Evolutionary conservation across 805 yeast genomes (phyloP).

Genomic region (Lachancea quebecensis): DNA sequence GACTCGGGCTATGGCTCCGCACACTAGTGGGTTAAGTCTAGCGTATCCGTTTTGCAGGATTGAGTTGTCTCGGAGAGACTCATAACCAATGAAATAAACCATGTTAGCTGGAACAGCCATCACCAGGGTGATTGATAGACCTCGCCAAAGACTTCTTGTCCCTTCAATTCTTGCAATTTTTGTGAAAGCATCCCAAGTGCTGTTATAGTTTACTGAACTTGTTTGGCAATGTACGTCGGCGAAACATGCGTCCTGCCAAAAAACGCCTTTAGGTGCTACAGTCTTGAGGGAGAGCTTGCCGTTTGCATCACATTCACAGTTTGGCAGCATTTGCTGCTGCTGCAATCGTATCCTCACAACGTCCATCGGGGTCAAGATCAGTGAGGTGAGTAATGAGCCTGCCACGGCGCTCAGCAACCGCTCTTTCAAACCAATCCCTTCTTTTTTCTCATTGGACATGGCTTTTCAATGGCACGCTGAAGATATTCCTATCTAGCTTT

Average conservation of each 20-base stretch:
- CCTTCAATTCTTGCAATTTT: constrained; percentile 73
- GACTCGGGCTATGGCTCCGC: constrained; percentile 80
- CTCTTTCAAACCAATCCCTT: constrained; percentile 44
- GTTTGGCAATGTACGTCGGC: constrained; percentile 28
- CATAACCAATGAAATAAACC: constrained; percentile 92
- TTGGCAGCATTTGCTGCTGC: constrained; percentile 60
- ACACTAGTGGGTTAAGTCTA: constrained; percentile 62
- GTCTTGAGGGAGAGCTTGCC: constrained; percentile 8
- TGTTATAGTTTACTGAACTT: constrained; percentile 37
- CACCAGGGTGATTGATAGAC: constrained; percentile 68
- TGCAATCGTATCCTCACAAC: constrained; percentile 72
- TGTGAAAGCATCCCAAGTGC: constrained; percentile 68
- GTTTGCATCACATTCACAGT: constrained; percentile 31
- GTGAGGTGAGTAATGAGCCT: constrained; percentile 66
- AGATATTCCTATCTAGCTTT: not conserved
- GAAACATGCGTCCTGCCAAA: constrained; percentile 32
- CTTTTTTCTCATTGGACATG: constrained; percentile 5
- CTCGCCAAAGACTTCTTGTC: constrained; percentile 73
- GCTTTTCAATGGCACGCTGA: not conserved
- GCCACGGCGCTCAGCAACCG: constrained; percentile 73
- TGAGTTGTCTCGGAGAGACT: constrained; percentile 70
- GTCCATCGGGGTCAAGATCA: constrained; percentile 75
- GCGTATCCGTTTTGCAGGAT: constrained; percentile 37
- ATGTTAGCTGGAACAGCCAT: constrained; percentile 94
- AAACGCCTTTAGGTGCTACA: constrained; percentile 15